Conservation (phyloP, 169 alveolate species). For the Besnoitia besnoiti region DNA sequence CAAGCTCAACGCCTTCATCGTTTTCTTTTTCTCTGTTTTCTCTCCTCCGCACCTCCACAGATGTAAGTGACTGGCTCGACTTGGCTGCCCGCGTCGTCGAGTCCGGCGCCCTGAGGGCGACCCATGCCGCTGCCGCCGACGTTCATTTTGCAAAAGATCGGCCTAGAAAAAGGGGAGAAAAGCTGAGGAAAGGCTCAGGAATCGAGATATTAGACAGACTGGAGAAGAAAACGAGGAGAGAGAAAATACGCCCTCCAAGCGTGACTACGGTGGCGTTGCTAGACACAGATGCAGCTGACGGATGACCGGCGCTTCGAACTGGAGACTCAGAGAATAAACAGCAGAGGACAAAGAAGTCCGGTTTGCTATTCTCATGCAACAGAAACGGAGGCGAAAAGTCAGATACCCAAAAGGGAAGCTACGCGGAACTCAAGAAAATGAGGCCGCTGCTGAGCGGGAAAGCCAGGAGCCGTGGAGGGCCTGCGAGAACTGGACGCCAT, state of each 20-base stretch:
- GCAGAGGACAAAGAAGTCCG: no score
- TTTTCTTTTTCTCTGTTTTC: neutral
- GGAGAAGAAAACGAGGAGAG: neutral
- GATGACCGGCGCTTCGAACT: no score
- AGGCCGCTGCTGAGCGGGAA: no score
- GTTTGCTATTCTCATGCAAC: no score
- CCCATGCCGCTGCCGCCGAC: constrained; percentile 19
- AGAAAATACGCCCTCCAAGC: neutral
- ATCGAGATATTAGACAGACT: no score
- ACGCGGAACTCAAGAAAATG: no score
- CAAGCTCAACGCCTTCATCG: neutral
- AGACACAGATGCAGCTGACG: no score
- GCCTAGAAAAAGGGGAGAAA: neutral
- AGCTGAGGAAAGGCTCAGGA: neutral
- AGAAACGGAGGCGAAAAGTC: no score
- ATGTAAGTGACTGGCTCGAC: constrained; percentile 60
- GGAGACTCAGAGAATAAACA: no score
- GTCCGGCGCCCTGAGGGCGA: neutral
- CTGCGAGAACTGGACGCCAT: no score
- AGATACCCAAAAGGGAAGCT: no score
- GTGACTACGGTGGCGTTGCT: neutral
- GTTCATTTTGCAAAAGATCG: neutral
- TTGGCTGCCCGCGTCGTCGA: constrained; percentile 50
- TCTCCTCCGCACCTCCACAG: constrained; percentile 53
- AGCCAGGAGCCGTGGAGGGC: no score